Conservation (phyloP, 805 yeast species). For the Suhomyces prunicola region DNA sequence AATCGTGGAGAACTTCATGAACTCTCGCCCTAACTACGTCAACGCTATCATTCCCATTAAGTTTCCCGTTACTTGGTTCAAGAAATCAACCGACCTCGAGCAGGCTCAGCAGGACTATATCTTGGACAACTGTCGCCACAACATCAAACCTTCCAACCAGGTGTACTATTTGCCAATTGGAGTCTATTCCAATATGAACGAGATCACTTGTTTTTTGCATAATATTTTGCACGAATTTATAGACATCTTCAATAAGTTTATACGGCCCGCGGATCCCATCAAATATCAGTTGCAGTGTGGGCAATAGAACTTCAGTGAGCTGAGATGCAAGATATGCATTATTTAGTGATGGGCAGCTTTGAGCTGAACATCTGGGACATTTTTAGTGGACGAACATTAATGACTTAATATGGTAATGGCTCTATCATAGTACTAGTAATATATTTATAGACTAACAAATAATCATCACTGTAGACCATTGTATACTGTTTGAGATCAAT, state of each 20-base stretch:
- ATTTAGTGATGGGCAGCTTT: not conserved
- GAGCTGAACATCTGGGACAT: too few relatives aligned
- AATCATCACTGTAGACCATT: too few relatives aligned
- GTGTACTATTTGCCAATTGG: slow-evolving; percentile 38
- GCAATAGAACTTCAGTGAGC: not conserved
- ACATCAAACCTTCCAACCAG: slow-evolving; percentile 22
- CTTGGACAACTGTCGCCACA: slow-evolving; percentile 8
- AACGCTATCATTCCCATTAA: slow-evolving; percentile 24
- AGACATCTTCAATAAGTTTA: slow-evolving; percentile 18
- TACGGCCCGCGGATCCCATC: slow-evolving; percentile 10
- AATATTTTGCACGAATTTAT: slow-evolving; percentile 31
- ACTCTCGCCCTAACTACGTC: slow-evolving; percentile 25
- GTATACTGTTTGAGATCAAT: not conserved
- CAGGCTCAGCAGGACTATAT: slow-evolving; percentile 7
- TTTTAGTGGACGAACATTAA: not conserved
- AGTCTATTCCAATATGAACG: slow-evolving; percentile 30
- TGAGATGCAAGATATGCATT: not conserved
- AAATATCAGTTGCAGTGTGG: slow-evolving; percentile 9
- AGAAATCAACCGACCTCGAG: slow-evolving; percentile 14
- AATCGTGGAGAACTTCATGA: slow-evolving; percentile 22
- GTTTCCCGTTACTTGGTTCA: slow-evolving; percentile 32
- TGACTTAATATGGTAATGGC: not conserved
- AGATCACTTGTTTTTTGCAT: slow-evolving; percentile 29
- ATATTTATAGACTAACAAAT: not conserved
- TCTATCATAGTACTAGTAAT: not conserved